Base-by-base conservation (phyloP, 345 rosid species). In the Gossypium longicalyx region DNA sequence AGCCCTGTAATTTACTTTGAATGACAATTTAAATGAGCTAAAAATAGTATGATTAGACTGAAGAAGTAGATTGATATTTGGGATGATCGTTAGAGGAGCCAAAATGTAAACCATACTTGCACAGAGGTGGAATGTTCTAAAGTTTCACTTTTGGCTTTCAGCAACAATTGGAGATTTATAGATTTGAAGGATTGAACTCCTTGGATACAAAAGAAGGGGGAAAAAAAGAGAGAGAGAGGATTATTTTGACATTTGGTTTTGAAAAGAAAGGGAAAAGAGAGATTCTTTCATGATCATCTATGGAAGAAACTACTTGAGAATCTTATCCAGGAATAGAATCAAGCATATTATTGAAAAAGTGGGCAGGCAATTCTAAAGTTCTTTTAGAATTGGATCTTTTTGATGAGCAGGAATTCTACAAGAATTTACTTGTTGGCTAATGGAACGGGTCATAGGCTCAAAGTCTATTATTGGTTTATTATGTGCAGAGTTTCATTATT, bases 281-380 rank as follows among this genome's bases (percentile, higher is more conserved):
- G 34, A 67, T 67, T 67, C 53, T 20, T 67, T 67, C 9, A 12
- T 45, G 43, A 1, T 62, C 67, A 12, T 23, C 22, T 67, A 19
- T n/a, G 56, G 71, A 67, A 13, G 41, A 9, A 67, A 23, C 71
- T 23, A 22, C 71, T 67, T 38, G 49, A 67, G 38, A 47, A 47
- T 47, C 71, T 47, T 23, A 48, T 47, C 23, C 8, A 20, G 38
- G 19, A 16, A 13, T 12, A 22, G 41, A 67, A 47, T 67, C 2
- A 67, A 67, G 56, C 15, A 13, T 38, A 22, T 22, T 48, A 19
- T 22, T 13, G 29, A 45, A 4, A 15, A 22, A 66, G 54, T 13
- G 56, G 71, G 16, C 6, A 45, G n/a, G 34, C 34, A 67, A 60
- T 67, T 45, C 34, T 12, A 2, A 66, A 66, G n/a, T 22, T 47